These are phyloP conservation scores for Stemphylium lycopersici DNA, from an alignment of 2,329 filamentous ascomycete genomes.

Conservation along the genomic window DNA sequence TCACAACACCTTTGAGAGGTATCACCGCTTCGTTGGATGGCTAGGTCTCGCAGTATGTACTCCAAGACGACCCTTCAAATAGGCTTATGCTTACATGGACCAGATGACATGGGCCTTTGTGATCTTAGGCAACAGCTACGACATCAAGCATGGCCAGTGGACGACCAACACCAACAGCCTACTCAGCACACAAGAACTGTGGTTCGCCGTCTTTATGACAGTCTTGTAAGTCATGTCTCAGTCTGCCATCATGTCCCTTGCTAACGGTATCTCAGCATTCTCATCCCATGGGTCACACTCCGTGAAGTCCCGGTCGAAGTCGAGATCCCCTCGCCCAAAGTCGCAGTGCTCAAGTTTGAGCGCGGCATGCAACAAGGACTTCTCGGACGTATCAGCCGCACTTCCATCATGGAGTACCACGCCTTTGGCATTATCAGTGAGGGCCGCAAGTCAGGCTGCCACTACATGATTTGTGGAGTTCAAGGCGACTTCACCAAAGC, in stretches of 20 bases:
- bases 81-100: constrained; percentile 8
- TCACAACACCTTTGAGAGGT: constrained; percentile 46
- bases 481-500: constrained; percentile 46
- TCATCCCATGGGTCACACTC: constrained; percentile 45
- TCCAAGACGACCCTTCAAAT: too few species aligned
- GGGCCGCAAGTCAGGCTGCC: constrained; percentile 34
- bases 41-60: constrained; percentile 42
- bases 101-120: constrained; percentile 47
- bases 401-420: constrained; percentile 48
- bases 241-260: background rate
- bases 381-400: constrained; percentile 43
- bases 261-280: constrained; percentile 29
- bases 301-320: constrained; percentile 44
- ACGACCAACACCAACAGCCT: constrained; percentile 32
- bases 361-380: constrained; percentile 48
- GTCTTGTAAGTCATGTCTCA: constrained; percentile 33
- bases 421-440: constrained; percentile 48
- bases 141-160: constrained; percentile 44
- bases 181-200: constrained; percentile 43
- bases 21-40: constrained; percentile 46
- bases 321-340: constrained; percentile 45
- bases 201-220: constrained; percentile 47
- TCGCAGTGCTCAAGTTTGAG: constrained; percentile 42
- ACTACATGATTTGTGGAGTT: constrained; percentile 48
- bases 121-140: constrained; percentile 41